phyloP scores from a whole-genome alignment of 1,284 basidiomycete species.

The Mrakiaceae sp. region DNA sequence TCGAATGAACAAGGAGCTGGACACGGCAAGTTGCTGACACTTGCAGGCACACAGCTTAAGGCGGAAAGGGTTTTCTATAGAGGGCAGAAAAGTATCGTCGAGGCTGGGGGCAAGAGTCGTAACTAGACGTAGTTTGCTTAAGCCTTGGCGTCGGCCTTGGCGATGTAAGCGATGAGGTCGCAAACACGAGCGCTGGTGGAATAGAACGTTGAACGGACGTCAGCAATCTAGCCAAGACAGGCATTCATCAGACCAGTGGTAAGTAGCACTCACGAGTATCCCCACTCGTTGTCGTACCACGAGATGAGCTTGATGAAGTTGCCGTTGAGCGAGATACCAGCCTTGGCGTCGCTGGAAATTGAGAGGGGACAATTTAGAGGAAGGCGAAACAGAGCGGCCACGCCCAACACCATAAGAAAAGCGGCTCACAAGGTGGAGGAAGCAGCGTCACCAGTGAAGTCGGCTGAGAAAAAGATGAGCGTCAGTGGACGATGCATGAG shows the following conservation, averaged over 20 bases:
- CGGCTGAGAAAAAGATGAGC: slow-evolving; percentile 39
- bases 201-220: too few species aligned
- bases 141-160: slow-evolving; percentile 50
- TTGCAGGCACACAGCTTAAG: too few species aligned
- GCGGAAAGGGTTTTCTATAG: too few species aligned
- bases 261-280: not conserved
- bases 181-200: slow-evolving; percentile 69
- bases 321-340: slow-evolving; percentile 84
- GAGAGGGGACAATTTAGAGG: slow-evolving; percentile 14
- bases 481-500: not conserved
- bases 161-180: slow-evolving; percentile 76
- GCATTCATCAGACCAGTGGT: not conserved
- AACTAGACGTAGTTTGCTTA: not conserved
- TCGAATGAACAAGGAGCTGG: too few species aligned
- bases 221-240: not conserved
- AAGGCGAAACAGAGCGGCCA: not conserved
- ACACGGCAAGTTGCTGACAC: too few species aligned
- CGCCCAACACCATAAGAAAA: not conserved
- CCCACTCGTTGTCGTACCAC: slow-evolving; percentile 70
- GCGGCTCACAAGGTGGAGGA: slow-evolving; percentile 58
- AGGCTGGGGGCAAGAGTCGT: too few species aligned
- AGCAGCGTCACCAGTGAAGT: slow-evolving; percentile 69
- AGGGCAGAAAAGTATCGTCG: too few species aligned
- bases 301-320: slow-evolving; percentile 91
- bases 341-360: slow-evolving; percentile 59